These are phyloP conservation scores for Entomophthora muscae DNA, from an alignment of 371 early-diverging fungal species.

Conservation along the genomic window DNA sequence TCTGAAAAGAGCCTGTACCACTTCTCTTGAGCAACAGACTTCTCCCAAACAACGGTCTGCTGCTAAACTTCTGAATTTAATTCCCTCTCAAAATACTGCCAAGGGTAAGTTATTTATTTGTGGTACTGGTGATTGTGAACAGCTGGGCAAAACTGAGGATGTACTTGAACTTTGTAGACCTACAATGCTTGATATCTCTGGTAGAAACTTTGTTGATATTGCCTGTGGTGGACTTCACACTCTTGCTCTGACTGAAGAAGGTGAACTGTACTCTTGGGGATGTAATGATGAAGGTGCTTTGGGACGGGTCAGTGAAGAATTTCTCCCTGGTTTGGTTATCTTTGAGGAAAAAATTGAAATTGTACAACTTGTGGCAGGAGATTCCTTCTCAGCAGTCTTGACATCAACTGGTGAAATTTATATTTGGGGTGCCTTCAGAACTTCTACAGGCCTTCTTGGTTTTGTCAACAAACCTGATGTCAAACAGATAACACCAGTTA, in stretches of 20 bases:
- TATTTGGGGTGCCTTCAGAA: conserved; percentile 88
- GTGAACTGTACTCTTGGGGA: conserved; percentile 86
- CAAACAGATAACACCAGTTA: conserved; percentile 23
- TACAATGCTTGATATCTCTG: conserved; percentile 26
- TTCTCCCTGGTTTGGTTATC: conserved; percentile 6
- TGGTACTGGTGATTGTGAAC: conserved; percentile 91
- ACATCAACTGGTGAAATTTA: conserved; percentile 71
- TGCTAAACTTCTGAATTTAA: neutral
- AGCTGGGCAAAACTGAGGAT: conserved; percentile 85
- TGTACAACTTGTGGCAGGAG: conserved; percentile 82
- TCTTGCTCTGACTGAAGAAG: conserved; percentile 54
- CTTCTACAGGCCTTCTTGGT: conserved; percentile 46
- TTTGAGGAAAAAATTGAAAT: conserved; percentile 51
- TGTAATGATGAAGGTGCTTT: conserved; percentile 97
- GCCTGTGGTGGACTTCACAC: conserved; percentile 83
- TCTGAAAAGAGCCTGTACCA: too few relatives aligned
- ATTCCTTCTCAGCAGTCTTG: conserved; percentile 81
- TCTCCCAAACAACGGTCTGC: too few relatives aligned
- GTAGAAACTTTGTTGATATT: conserved; percentile 34
- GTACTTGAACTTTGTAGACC: conserved; percentile 55
- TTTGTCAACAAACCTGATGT: conserved; percentile 39
- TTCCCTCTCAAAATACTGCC: neutral
- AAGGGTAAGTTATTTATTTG: conserved; percentile 70
- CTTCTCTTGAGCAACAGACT: too few relatives aligned
- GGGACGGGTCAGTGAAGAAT: conserved; percentile 58